Conservation (phyloP, 345 rosid genomes). For the Citrus medica region DNA sequence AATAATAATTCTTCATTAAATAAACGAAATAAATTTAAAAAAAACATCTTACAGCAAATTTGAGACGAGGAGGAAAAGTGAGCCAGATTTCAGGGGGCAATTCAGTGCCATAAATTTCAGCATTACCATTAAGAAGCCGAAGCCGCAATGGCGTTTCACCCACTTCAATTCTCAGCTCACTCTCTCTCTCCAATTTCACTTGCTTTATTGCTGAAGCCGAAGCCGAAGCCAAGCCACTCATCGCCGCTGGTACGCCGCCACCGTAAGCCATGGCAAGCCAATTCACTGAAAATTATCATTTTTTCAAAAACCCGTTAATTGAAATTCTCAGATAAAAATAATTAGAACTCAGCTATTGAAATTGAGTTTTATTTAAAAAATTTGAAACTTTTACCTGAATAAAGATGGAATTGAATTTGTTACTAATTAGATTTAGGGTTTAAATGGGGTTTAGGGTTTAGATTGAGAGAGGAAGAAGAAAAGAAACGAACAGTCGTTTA, state of each 20-base stretch:
- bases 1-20: background rate
- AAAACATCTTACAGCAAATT: constrained; percentile 59
- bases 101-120: constrained; percentile 90
- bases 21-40: background rate
- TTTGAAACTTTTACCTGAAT: background rate
- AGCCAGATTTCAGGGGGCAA: constrained; percentile 85
- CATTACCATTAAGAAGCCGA: constrained; percentile 72
- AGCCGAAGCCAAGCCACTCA: constrained; percentile 11
- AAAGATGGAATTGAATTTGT: background rate
- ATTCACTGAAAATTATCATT: background rate
- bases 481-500: background rate
- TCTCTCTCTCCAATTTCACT: constrained; percentile 79
- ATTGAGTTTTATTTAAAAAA: background rate
- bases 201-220: constrained; percentile 48
- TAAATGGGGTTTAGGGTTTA: background rate
- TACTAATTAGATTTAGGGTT: background rate
- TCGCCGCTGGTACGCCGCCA: background rate
- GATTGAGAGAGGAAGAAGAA: background rate
- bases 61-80: constrained; percentile 78
- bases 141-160: constrained; percentile 74
- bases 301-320: background rate
- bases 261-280: constrained; percentile 9
- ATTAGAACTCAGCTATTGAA: background rate
- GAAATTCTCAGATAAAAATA: no score
- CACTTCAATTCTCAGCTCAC: constrained; percentile 86